Evolutionary conservation across 352 stramenopile genomes (phyloP), one percentile per base, ranked within the genome.

Genomic region (Blastocystis sp.): DNA sequence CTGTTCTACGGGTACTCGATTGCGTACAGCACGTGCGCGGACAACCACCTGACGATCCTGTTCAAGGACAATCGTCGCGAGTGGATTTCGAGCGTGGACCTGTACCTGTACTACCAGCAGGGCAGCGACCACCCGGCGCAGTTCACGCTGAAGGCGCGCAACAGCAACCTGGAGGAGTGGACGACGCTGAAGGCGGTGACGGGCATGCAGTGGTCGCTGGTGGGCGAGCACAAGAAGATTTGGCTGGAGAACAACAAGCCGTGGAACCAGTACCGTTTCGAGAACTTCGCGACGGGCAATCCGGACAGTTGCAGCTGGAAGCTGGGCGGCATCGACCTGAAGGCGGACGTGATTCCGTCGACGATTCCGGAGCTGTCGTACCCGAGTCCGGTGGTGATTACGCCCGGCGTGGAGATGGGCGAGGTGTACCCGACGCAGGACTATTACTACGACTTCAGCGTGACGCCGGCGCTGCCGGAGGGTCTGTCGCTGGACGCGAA

Each of bases 21-120:
- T 26, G 33, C 71, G 4, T 66, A 41, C 31, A 66, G 45, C 3
- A 66, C 45, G 45, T 66, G 60, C 35, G 45, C 16, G 31, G 71
- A 65, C 33, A 21, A 33, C 4, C 71, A 35, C 26, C 13, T 88
- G 13, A 19, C 63, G 21, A 78, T 78, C 4, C 39, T 59, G 26
- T 88, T 88, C 55, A 77, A 88, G 3, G 26, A 88, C 31, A 59
- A 88, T 37, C 62, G 78, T 78, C 62, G 62, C 2, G 78, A 88
- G 55, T 88, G 65, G 62, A 88, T 88, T 24, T 62, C 29, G 2
- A 88, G 71, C 31, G 70, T 74, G 26, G 35, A 29, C 6, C 35
- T 88, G n/a, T 2, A 74, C n/a, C 39, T 21, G 6, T 41, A 24
- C 55, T 62, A 10, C 9, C n/a, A 63, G 16, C 9, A 81, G 19